Evolutionary conservation across 495 filamentous ascomycete genomes (phyloP), one percentile per base, ranked within the genome.

Genomic region (Penicillium fimorum): DNA sequence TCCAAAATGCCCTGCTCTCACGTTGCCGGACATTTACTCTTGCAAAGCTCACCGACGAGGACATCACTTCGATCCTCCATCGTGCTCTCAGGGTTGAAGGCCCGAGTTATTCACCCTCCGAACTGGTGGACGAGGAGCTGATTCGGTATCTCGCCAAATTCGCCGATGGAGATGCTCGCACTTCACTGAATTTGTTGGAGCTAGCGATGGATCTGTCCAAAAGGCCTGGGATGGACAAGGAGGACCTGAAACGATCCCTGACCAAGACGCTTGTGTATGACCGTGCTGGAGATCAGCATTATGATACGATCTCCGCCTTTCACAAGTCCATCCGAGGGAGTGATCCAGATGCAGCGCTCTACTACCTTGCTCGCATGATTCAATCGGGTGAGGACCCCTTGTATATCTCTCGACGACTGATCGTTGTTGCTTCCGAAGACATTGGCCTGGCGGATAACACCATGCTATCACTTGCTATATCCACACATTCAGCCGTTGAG

Each of bases 341-440:
- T 50, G 84, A 94, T 65, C 74, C 93, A 2, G 87, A 97, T 70
- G 94, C 92, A 0, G 79, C 92, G 1, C 78, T 98, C 3, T 97
- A 96, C 74, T 98, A 97, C 68, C 83, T 98, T 6, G 87, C 88
- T 3, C 87, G 94, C 43, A 98, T 98, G 94, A 81, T 98, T n/a
- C 86, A 94, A 58, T 91, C 88, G 1, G 94, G 94, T 38, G 94
- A 98, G 70, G 94, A 97, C 64, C 91, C 93, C 0, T 75, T 97
- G 0, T 97, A 89, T 67, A 89, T 98, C 37, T 92, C 94, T 6
- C 84, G 94, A 3, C 84, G 94, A 13, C 85, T 98, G 78, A 87
- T 98, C 12, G 91, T 96, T 2, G 86, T 96, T 42, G 91, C 92
- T 0, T 92, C 88, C 8, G 92, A 97, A 63, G 92, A 97, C 62